A percentile compares a stretch with the other conserved stretches of the same genome.
phyloP scores from a whole-genome alignment of 306 rosid species.

The Gastrolobium villosum region DNA sequence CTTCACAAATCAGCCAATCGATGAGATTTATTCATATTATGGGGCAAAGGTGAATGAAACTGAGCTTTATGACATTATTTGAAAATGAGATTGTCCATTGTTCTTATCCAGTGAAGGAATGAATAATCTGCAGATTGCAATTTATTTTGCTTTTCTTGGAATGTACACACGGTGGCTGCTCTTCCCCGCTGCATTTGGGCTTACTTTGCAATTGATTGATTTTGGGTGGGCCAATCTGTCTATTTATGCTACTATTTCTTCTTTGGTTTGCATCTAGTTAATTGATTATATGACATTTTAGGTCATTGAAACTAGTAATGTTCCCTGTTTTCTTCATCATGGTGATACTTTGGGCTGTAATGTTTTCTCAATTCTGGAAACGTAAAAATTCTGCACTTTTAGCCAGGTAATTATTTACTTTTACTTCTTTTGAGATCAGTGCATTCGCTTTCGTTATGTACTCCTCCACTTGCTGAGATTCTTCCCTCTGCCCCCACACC shows the following conservation, averaged over 20 bases:
- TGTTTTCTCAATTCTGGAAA: slow-evolving; percentile 97
- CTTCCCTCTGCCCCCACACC: slow-evolving; percentile 18
- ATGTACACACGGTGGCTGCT: slow-evolving; percentile 94
- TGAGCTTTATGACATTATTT: slow-evolving; percentile 28
- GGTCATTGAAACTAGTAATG: slow-evolving; percentile 77
- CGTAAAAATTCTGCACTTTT: slow-evolving; percentile 91
- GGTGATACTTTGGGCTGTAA: slow-evolving; percentile 87
- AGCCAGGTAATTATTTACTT: slow-evolving; percentile 68
- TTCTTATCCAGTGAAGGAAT: slow-evolving; percentile 45
- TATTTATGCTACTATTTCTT: slow-evolving; percentile 18
- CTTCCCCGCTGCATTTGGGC: slow-evolving; percentile 84
- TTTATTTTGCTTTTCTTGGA: slow-evolving; percentile 97
- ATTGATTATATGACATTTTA: slow-evolving; percentile 47
- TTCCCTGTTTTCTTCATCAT: slow-evolving; percentile 82
- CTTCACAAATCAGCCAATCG: slow-evolving; percentile 84
- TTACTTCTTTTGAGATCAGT: slow-evolving; percentile 23
- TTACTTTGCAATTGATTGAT: slow-evolving; percentile 75
- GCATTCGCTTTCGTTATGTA: not conserved
- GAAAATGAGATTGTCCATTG: slow-evolving; percentile 32
- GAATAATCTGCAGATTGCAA: slow-evolving; percentile 74
- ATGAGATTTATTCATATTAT: slow-evolving; percentile 85
- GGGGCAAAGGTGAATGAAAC: slow-evolving; percentile 80
- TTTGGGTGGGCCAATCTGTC: slow-evolving; percentile 70
- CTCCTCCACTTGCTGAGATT: slow-evolving; percentile 11
- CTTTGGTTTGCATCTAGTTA: slow-evolving; percentile 41